phyloP scores from a whole-genome alignment of 2,329 filamentous ascomycete species.

The Tolypocladium guangdongense region DNA sequence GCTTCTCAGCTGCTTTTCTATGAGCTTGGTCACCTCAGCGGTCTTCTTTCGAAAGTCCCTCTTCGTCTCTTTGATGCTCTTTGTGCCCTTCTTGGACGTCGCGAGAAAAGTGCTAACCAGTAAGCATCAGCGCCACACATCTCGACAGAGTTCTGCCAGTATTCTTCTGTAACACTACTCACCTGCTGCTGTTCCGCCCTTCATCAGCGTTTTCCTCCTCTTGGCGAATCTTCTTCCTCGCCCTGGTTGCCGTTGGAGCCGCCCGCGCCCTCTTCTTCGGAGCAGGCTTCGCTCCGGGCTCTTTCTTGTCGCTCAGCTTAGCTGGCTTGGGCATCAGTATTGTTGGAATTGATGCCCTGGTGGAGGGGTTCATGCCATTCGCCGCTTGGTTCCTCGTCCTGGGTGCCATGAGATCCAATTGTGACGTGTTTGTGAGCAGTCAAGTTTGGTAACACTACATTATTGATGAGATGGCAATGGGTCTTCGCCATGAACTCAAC shows the following conservation, averaged over 20 bases:
- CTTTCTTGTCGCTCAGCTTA: constrained; percentile 3
- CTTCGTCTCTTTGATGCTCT: constrained; percentile 9
- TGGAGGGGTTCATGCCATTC: constrained; percentile 7
- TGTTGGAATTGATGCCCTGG: not conserved
- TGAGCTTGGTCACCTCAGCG: constrained; percentile 9
- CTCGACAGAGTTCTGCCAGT: not conserved
- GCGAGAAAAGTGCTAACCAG: not conserved
- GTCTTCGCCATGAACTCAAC: not conserved
- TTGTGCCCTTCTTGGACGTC: constrained; percentile 4
- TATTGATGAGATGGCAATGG: not conserved
- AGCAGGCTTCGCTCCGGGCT: not conserved
- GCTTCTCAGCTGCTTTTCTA: constrained; percentile 9
- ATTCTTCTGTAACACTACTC: not conserved
- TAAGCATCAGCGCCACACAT: not conserved
- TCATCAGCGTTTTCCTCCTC: not conserved
- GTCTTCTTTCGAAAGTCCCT: constrained; percentile 12
- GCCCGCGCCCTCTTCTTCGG: constrained; percentile 7
- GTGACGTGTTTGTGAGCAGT: not conserved
- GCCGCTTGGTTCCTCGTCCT: constrained; percentile 11
- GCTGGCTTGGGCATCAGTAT: not conserved
- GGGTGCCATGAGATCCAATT: constrained; percentile 13
- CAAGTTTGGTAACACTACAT: not conserved
- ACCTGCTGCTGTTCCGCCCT: not conserved
- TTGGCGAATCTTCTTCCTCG: not conserved
- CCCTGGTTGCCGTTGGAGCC: constrained; percentile 4